Evolutionary conservation across 2,329 filamentous ascomycete genomes (phyloP), one percentile per base, ranked within the genome.

Genomic region (Apiospora sp.): DNA sequence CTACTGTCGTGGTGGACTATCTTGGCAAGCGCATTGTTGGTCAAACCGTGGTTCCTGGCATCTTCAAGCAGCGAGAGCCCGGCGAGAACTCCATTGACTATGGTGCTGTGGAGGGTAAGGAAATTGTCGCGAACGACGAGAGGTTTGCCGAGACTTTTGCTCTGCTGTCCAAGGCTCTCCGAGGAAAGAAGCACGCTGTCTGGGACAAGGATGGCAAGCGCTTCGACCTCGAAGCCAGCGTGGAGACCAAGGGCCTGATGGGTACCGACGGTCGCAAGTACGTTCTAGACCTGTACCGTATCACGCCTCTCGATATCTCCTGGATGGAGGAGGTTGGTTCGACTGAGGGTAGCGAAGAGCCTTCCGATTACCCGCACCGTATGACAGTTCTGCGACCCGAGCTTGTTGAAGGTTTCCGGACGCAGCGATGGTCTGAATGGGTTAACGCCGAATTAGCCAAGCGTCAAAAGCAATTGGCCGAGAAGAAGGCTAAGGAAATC

Each of bases 51-150:
- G 96, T 99, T 24, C 96, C 96, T 6, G 97, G 96, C 73, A 99
- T 99, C 79, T 99, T 99, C 89, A 98, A 98, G 87, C 96, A 98
- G 85, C 92, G 96, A 48, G 96, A 98, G 79, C 94, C 95, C 43
- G 96, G 95, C 70, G 96, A 99, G 89, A 96, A 98, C 84, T 96
- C 98, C 83, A 98, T 99, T 77, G 96, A 99, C 82, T 99, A 99
- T 80, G 96, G 96, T 80, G 96, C 96, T 76, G 96, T 98, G 44
- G 96, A 99, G 81, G 96, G 97, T 76, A 98, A 97, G 84, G 96
- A 99, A 76, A 90, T 97, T 37, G 94, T 99, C 70, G 95, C 96
- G 0, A 93, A 94, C 16, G 94, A 98, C 79, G 92, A 97, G 80
- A 91, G 92, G 27, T 99, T 99, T 78, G 91, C 91, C 0, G 86